Conservation (phyloP, 164 flowering plant species). For the Vitis cinerea region DNA sequence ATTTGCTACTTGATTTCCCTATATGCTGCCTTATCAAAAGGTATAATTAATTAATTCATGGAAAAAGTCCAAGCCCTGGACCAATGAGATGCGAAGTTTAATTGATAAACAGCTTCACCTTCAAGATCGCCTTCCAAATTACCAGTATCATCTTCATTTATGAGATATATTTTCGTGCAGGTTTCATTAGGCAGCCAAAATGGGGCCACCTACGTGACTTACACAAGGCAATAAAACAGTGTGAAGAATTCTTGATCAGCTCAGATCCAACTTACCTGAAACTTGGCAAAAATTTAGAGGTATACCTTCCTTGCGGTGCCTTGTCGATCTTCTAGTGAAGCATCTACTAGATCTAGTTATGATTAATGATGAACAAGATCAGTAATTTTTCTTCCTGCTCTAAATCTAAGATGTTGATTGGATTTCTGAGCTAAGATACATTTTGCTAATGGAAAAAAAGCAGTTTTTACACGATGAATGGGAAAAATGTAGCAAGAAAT, state of each 20-base stretch:
- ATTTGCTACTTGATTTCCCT: neutral
- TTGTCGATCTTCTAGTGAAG: neutral
- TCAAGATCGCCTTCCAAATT: neutral
- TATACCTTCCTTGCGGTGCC: conserved; percentile 11
- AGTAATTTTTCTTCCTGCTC: neutral
- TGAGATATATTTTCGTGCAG: conserved; percentile 29
- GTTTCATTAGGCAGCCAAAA: conserved; percentile 61
- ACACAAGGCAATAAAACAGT: conserved; percentile 59
- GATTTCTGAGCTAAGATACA: neutral
- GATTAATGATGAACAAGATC: neutral
- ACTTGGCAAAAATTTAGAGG: conserved; percentile 59
- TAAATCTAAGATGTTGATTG: neutral
- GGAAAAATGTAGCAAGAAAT: neutral
- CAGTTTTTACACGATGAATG: neutral
- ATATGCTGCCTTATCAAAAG: neutral
- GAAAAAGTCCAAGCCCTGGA: no score
- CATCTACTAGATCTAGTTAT: neutral
- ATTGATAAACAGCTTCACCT: no score
- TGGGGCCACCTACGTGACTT: conserved; percentile 67
- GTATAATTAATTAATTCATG: no score
- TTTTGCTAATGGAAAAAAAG: neutral
- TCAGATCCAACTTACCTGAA: conserved; percentile 35
- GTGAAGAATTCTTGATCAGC: conserved; percentile 44
- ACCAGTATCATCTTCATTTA: conserved; percentile 1
- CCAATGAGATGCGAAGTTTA: no score